Conservation (phyloP, 805 yeast species). For the Zygotorulaspora danielsina region DNA sequence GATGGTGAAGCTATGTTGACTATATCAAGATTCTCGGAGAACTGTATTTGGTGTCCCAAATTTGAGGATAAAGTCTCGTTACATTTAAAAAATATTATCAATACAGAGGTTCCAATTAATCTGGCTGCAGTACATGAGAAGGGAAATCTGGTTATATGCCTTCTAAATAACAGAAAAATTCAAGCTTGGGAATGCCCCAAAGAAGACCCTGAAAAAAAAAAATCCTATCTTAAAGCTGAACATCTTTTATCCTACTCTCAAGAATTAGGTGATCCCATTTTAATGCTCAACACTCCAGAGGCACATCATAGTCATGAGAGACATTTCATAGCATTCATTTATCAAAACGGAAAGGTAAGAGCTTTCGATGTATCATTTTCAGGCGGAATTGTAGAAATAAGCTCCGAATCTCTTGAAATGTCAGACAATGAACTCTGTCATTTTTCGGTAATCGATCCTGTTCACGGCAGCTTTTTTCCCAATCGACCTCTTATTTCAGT, state of each 20-base stretch:
- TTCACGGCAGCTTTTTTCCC: constrained; percentile 38
- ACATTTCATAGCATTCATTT: constrained; percentile 52
- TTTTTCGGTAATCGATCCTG: constrained; percentile 66
- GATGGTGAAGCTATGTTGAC: constrained; percentile 61
- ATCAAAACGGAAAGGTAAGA: constrained; percentile 31
- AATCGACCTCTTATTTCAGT: constrained; percentile 49
- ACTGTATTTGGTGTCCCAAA: constrained; percentile 55
- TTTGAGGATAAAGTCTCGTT: constrained; percentile 33
- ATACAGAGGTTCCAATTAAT: constrained; percentile 45
- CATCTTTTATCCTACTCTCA: constrained; percentile 13
- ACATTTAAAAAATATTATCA: constrained; percentile 38
- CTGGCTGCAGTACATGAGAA: constrained; percentile 47
- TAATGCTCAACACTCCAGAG: constrained; percentile 39
- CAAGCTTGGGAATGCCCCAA: constrained; percentile 58
- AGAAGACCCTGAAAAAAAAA: constrained; percentile 23
- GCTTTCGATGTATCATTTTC: constrained; percentile 32
- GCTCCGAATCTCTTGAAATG: constrained; percentile 18
- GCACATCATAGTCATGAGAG: constrained; percentile 29
- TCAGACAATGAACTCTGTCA: constrained; percentile 38
- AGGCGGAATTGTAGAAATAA: constrained; percentile 36
- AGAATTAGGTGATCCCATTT: constrained; percentile 20
- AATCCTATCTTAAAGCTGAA: constrained; percentile 18
- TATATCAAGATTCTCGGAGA: constrained; percentile 51
- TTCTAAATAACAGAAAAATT: constrained; percentile 41
- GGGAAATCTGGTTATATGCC: constrained; percentile 45